These are phyloP conservation scores for Chamaecyparis obtusa DNA, from an alignment of 75 land plant species.

Conservation along the genomic window DNA sequence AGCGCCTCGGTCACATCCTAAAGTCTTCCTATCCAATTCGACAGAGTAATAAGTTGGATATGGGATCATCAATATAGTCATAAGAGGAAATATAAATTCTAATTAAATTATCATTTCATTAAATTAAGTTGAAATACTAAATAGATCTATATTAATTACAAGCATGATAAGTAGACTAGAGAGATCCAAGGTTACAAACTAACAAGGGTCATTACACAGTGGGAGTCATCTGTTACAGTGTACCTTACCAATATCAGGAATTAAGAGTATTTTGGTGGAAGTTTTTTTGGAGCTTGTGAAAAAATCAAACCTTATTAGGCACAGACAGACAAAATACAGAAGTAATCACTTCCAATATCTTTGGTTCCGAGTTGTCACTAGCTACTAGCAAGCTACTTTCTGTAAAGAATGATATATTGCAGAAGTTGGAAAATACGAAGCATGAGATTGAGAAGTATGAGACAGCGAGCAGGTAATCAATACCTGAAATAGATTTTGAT, in stretches of 20 bases:
- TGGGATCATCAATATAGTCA: too few species aligned
- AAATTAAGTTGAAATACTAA: too few species aligned
- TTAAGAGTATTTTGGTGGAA: conserved; percentile 15
- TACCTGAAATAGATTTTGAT: conserved; percentile 5
- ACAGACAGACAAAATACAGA: conserved; percentile 33
- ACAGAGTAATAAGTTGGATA: too few species aligned
- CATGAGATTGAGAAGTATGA: conserved; percentile 57
- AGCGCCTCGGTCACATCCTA: too few species aligned
- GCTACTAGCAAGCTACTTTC: conserved; percentile 34
- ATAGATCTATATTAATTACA: not conserved
- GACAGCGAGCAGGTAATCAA: conserved; percentile 45
- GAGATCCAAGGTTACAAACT: not conserved
- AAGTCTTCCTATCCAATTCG: too few species aligned
- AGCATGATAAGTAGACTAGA: not conserved
- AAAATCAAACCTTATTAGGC: conserved; percentile 17
- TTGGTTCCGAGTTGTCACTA: conserved; percentile 24
- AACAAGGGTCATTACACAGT: too few species aligned
- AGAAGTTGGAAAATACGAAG: conserved; percentile 51
- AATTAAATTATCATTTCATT: too few species aligned
- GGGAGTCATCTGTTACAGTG: conserved; percentile 15
- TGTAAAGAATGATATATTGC: conserved; percentile 36
- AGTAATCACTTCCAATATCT: conserved; percentile 30
- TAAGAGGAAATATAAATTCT: too few species aligned
- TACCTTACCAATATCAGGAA: not conserved
- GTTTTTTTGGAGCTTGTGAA: conserved; percentile 26